Conservation (phyloP, 1,284 basidiomycete species). For the Hemileia vastatrix region DNA sequence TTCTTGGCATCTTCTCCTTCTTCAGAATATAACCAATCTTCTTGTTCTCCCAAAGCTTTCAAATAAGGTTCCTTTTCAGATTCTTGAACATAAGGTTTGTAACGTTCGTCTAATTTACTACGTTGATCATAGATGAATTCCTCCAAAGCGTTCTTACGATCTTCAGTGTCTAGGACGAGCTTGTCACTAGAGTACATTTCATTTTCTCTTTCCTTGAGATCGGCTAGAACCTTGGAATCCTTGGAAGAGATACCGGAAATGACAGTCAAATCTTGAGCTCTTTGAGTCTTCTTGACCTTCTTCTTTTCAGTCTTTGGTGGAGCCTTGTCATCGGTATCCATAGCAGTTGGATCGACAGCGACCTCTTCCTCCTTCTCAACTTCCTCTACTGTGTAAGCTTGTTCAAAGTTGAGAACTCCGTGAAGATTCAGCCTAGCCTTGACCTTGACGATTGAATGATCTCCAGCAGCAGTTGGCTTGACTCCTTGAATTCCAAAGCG, state of each 20-base stretch:
- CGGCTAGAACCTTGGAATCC: conserved; percentile 32
- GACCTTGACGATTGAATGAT: conserved; percentile 45
- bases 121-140: conserved; percentile 45
- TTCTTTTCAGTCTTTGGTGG: no score
- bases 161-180: conserved; percentile 43
- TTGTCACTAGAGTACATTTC: conserved; percentile 42
- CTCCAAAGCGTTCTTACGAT: conserved; percentile 44
- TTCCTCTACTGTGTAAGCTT: conserved; percentile 43
- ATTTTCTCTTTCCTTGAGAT: conserved; percentile 40
- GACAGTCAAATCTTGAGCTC: conserved; percentile 39
- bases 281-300: conserved; percentile 43
- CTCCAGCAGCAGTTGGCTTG: conserved; percentile 39
- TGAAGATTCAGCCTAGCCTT: conserved; percentile 44
- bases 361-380: conserved; percentile 44
- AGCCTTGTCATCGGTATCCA: conserved; percentile 35
- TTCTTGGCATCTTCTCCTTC: conserved; percentile 43
- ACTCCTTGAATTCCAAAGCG: conserved; percentile 40
- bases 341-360: conserved; percentile 35
- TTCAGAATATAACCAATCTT: conserved; percentile 44
- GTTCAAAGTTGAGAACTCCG: conserved; percentile 42
- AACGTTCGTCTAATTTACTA: conserved; percentile 41
- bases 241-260: conserved; percentile 35
- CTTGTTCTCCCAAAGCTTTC: conserved; percentile 34
- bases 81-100: conserved; percentile 34
- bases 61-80: conserved; percentile 42